Percentiles rank a stretch among this genome's conserved stretches.
These are phyloP conservation scores for Moniliophthora roreri DNA, from an alignment of 1,284 basidiomycete species.

Conservation along the genomic window DNA sequence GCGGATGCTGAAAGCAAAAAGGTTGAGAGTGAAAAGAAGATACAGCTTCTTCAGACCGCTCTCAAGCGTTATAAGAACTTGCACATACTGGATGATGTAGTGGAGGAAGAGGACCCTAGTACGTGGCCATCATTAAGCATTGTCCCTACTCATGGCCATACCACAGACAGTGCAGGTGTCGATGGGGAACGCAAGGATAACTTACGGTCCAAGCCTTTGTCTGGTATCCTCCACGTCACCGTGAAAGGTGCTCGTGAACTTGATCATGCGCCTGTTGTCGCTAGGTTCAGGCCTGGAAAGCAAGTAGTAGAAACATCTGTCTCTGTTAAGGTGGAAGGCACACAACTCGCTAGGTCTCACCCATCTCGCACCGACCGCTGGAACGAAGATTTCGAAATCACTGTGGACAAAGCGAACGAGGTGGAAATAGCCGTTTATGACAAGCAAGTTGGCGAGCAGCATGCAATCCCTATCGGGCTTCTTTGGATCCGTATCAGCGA, in stretches of 20 bases:
- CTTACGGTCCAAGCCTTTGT: constrained; percentile 88
- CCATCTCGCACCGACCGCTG: constrained; percentile 93
- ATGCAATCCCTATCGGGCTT: constrained; percentile 90
- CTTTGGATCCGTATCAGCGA: constrained; percentile 96
- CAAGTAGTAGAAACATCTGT: constrained; percentile 86
- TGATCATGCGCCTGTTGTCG: constrained; percentile 83
- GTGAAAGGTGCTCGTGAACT: constrained; percentile 91
- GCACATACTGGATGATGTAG: constrained; percentile 89
- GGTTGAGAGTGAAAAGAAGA: constrained; percentile 95
- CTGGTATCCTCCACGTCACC: constrained; percentile 90
- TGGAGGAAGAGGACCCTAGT: constrained; percentile 80
- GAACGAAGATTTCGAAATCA: constrained; percentile 97
- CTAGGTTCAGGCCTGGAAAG: constrained; percentile 73
- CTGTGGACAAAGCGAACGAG: constrained; percentile 98
- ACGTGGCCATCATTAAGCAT: constrained; percentile 19
- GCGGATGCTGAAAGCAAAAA: constrained; percentile 93
- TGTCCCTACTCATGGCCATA: not conserved
- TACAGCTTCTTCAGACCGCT: constrained; percentile 88
- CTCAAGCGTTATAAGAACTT: constrained; percentile 96
- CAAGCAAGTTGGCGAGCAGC: constrained; percentile 77
- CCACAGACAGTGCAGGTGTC: constrained; percentile 49
- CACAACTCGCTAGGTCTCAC: constrained; percentile 89
- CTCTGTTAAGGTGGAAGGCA: constrained; percentile 96
- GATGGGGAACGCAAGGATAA: constrained; percentile 92
- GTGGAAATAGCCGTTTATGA: constrained; percentile 97